Evolutionary conservation across 1,139 yeast species (phyloP).

Genomic region (Yamadazyma sp.): DNA sequence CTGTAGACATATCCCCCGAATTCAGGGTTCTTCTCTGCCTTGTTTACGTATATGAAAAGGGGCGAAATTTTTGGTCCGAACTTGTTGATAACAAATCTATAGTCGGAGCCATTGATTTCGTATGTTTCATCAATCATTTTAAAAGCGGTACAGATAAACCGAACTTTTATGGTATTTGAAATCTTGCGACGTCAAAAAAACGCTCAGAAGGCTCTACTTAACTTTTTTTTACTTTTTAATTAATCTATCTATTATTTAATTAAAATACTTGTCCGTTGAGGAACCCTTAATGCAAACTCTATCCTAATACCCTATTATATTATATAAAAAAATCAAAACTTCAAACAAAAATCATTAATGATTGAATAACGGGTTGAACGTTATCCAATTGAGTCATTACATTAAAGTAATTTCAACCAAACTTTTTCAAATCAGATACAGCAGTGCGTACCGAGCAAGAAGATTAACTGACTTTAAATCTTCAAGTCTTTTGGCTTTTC

Average conservation of each 20-base stretch:
- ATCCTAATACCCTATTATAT: slow-evolving; percentile 29
- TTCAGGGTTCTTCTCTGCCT: slow-evolving; percentile 4
- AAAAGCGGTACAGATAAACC: background rate
- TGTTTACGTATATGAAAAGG: slow-evolving; percentile 14
- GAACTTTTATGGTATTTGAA: too few relatives aligned
- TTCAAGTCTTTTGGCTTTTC: slow-evolving; percentile 92
- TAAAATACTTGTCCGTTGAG: slow-evolving; percentile 51
- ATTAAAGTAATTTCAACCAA: slow-evolving; percentile 31
- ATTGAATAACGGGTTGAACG: slow-evolving; percentile 56
- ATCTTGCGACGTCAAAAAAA: too few relatives aligned
- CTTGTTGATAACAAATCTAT: slow-evolving; percentile 11
- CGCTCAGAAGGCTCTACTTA: too few relatives aligned
- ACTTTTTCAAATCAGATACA: slow-evolving; percentile 5
- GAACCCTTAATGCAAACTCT: slow-evolving; percentile 57
- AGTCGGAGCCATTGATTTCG: slow-evolving; percentile 12
- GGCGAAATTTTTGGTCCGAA: slow-evolving; percentile 10
- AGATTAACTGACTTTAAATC: slow-evolving; percentile 43
- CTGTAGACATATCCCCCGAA: slow-evolving; percentile 19
- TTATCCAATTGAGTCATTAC: slow-evolving; percentile 45
- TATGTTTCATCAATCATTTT: slow-evolving; percentile 4
- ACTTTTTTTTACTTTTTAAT: too few relatives aligned
- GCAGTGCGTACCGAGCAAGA: background rate
- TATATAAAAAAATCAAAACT: slow-evolving; percentile 14
- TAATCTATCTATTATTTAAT: slow-evolving; percentile 13
- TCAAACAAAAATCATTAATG: slow-evolving; percentile 9